phyloP scores from a whole-genome alignment of 192 early-diverging fungal species.

The Linnemannia zychae region DNA sequence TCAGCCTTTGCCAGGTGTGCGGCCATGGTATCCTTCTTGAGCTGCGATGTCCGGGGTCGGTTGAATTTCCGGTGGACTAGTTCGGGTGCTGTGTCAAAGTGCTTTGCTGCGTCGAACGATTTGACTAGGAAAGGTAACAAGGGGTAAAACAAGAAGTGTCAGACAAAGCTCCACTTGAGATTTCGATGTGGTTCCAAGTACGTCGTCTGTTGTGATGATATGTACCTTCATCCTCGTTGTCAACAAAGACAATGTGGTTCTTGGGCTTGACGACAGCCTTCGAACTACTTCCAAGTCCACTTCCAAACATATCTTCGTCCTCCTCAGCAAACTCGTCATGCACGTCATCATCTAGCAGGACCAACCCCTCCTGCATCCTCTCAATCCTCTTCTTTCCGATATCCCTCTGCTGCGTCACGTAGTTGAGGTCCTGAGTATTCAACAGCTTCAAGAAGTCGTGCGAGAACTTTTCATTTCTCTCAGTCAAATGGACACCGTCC shows the following conservation, averaged over 20 bases:
- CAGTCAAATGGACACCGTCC: slow-evolving; percentile 83
- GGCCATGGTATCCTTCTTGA: slow-evolving; percentile 63
- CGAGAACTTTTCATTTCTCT: slow-evolving; percentile 80
- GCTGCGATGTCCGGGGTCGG: slow-evolving; percentile 72
- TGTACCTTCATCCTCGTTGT: slow-evolving; percentile 71
- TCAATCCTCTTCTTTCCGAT: slow-evolving; percentile 88
- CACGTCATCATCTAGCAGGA: slow-evolving; percentile 68
- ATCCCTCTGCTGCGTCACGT: slow-evolving; percentile 85
- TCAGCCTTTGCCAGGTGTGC: slow-evolving; percentile 51
- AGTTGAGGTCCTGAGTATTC: slow-evolving; percentile 94
- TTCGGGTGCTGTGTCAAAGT: slow-evolving; percentile 87
- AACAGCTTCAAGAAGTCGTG: slow-evolving; percentile 84
- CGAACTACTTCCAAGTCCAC: slow-evolving; percentile 29
- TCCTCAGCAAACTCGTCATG: slow-evolving; percentile 53
- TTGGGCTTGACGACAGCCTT: slow-evolving; percentile 58
- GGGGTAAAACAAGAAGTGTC: too few species aligned
- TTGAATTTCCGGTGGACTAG: slow-evolving; percentile 86
- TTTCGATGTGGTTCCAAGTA: too few species aligned
- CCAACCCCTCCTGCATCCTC: slow-evolving; percentile 76
- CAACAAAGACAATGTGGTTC: slow-evolving; percentile 85
- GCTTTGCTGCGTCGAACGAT: slow-evolving; percentile 82
- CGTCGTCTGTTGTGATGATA: not conserved
- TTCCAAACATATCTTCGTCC: slow-evolving; percentile 44
- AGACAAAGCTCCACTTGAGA: too few species aligned
- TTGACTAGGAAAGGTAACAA: slow-evolving; percentile 58